Evolutionary conservation across 768 basidiomycete species (phyloP), one percentile per base, ranked within the genome.

Genomic region (Lactifluus hygrophoroides): DNA sequence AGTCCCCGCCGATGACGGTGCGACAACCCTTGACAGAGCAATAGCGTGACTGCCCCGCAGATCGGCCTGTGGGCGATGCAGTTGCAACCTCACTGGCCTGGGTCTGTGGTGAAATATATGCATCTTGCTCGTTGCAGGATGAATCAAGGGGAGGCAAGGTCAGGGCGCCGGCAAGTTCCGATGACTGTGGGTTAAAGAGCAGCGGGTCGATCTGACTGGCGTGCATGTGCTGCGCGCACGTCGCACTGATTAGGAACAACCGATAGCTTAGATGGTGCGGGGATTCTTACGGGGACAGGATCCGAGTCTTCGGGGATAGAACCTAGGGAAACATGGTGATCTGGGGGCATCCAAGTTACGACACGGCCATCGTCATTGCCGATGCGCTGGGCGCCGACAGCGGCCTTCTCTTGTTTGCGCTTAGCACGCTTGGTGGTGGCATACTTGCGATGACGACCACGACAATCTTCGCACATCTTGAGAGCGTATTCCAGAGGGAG

Each of bases 1-100:
- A 71, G 61, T 60, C 65, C 65, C 77, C 73, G 23, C 74, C 68
- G 28, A 82, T 72, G 55, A 74, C 64, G 5, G 68, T 68, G 63
- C 77, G 80, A 68, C 81, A 82, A 13, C 80, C 80, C 67, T 79
- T 80, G 56, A 80, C 79, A 3, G 81, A 78, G 61, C 80, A 82
- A 49, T 69, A 72, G 7, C 78, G 73, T 3, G 70, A 66, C 6
- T 66, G 66, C 0, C 61, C 63, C 46, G 47, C 51, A 27, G 60
- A 51, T 32, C 60, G 60, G 13, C 46, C 25, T 4, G 56, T 23
- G n/a, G 32, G 17, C 10, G 54, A 19, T 5, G 58, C 1, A 9
- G 37, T 23, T 32, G 5, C 34, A 5, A 16, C 9, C 17, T 2
- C n/a, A 13, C 46, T 51, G 3, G 4, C 38, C 6, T 40, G 56